phyloP scores from a whole-genome alignment of 2,329 filamentous ascomycete species.

The Nemania sp. region DNA sequence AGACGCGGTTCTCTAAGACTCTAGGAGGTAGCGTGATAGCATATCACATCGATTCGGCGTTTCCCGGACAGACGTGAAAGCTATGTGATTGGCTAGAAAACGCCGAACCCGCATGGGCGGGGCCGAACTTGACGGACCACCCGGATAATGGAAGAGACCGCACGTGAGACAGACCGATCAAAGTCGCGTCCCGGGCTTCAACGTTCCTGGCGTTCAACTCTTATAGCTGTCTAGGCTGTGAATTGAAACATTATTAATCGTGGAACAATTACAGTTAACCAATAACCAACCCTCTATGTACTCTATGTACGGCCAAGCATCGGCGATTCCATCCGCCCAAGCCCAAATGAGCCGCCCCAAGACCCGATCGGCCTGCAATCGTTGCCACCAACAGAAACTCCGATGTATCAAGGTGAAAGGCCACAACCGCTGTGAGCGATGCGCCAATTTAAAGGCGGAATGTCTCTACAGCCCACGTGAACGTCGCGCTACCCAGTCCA shows the following conservation, averaged over 20 bases:
- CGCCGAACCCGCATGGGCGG: conserved; percentile 17
- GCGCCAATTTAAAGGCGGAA: conserved; percentile 1
- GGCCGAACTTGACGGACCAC: background rate
- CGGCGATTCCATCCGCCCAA: background rate
- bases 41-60: conserved; percentile 10
- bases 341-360: background rate
- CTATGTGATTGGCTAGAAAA: conserved; percentile 21
- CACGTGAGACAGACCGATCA: background rate
- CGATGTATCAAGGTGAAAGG: conserved; percentile 15
- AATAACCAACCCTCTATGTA: too few species aligned
- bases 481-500: background rate
- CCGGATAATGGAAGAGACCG: background rate
- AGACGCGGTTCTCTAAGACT: too few species aligned
- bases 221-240: too few species aligned
- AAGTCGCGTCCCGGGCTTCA: background rate
- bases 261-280: background rate
- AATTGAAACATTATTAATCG: background rate
- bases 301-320: background rate
- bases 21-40: too few species aligned
- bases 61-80: background rate
- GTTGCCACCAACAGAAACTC: conserved; percentile 24
- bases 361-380: conserved; percentile 21
- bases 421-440: conserved; percentile 14
- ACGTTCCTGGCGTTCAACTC: background rate
- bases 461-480: conserved; percentile 16